Evolutionary conservation across 1,139 yeast species (phyloP), one percentile per base, ranked within the genome.

Genomic region (Protomyces lactucae-debilis): DNA sequence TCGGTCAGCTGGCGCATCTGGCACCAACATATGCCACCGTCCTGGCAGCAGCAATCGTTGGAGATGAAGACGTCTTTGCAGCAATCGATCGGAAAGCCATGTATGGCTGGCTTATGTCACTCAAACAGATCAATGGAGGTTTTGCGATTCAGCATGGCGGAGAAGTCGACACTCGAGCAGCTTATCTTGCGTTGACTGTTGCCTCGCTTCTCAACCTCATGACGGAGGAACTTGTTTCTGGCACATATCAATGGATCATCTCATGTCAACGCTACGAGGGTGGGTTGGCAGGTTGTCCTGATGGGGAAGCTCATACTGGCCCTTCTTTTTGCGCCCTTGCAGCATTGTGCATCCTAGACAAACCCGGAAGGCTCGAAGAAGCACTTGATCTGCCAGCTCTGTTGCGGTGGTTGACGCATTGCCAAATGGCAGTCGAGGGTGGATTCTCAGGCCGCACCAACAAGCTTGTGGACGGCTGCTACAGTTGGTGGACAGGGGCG

Each of bases 241-340:
- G 82, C 12, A 80, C 84, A 0, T 78, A 78, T 0, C 81, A 80
- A 10, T 93, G 92, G 85, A 70, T 93, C n/a, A 70, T 77, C 0
- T 70, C 73, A 10, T 90, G 97, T 71, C 99, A 93, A 74, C 88
- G 95, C 0, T 92, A 83, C 74, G 99, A 95, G 76, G 99, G 99
- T 28, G 99, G 99, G 0, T 88, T 92, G 76, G 88, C 93, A 1
- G 96, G 95, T 0, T 78, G 80, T 10, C 92, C 96, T 0, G 77
- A 77, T 9, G 86, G 88, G 60, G 99, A 95, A 74, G 98, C 98
- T 0, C 99, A 95, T 73, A 99, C 98, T 1, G 99, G 99, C 0
- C 93, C 93, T 74, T 85, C 98, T 0, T 95, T 83, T 73, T 93
- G 99, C 77, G 95, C 93, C 0, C 76, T 89, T 8, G 96, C 97